Conservation (phyloP, 202 grass and related monocot genomes). For the Brachypodium distachyon region DNA sequence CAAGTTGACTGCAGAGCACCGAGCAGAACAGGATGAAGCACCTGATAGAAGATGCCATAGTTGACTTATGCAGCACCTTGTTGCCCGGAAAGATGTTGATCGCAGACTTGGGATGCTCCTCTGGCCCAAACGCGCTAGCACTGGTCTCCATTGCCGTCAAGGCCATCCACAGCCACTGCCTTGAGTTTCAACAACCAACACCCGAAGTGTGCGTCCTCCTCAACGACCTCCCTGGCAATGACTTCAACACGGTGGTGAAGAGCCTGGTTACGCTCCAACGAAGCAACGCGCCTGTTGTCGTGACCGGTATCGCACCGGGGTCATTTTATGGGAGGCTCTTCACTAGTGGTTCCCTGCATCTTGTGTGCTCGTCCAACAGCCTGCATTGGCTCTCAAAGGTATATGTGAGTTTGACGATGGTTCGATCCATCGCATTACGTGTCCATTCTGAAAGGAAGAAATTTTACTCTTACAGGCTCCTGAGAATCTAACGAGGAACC, state of each 20-base stretch:
- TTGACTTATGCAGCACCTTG: not conserved
- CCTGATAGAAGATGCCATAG: not conserved
- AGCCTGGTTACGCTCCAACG: not conserved
- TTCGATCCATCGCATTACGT: not conserved
- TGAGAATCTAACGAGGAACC: not conserved
- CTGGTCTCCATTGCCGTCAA: not conserved
- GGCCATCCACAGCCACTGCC: not conserved
- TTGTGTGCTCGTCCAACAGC: not conserved
- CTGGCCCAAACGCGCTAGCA: not conserved
- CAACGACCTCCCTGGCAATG: slow-evolving; percentile 13
- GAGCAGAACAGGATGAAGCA: not conserved
- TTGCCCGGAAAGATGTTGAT: not conserved
- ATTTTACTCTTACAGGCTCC: not conserved
- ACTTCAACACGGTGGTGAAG: slow-evolving; percentile 7
- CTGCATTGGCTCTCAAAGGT: slow-evolving; percentile 26
- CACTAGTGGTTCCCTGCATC: not conserved
- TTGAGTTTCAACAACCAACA: not conserved
- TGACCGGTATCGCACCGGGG: not conserved
- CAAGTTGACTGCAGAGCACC: not conserved
- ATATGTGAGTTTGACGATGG: not conserved
- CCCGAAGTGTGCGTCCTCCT: not conserved
- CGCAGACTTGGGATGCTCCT: not conserved
- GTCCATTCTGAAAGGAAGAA: not conserved
- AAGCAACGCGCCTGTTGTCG: not conserved
- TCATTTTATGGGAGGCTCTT: slow-evolving; percentile 15